Percentiles rank a stretch among this genome's conserved stretches.
phyloP scores from a whole-genome alignment of 768 basidiomycete species.

The Xerocomellus amylosporus region DNA sequence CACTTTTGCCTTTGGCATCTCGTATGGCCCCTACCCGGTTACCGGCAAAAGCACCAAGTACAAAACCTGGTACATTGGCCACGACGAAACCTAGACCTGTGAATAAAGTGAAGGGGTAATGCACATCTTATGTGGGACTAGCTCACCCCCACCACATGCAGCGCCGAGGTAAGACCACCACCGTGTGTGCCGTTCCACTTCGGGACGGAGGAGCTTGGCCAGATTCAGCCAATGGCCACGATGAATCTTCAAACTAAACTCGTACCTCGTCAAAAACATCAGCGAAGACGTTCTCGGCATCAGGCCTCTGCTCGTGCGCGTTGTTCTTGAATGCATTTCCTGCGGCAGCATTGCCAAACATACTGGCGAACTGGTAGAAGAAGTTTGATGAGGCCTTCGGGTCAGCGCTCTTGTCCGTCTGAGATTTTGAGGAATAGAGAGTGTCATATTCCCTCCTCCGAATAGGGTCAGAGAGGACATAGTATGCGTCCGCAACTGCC shows the following conservation, averaged over 20 bases:
- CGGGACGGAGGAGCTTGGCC: conserved; percentile 69
- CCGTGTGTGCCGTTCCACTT: conserved; percentile 66
- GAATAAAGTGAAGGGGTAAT: conserved; percentile 35
- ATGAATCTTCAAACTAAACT: not conserved
- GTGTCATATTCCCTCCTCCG: conserved; percentile 71
- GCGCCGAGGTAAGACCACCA: conserved; percentile 78
- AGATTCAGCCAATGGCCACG: not conserved
- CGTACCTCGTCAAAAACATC: conserved; percentile 90
- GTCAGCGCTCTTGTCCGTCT: conserved; percentile 52
- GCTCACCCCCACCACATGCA: conserved; percentile 59
- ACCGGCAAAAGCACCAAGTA: conserved; percentile 84
- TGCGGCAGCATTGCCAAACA: conserved; percentile 52
- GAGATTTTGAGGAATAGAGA: conserved; percentile 54
- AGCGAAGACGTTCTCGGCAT: conserved; percentile 80
- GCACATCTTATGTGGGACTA: conserved; percentile 8
- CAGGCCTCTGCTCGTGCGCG: conserved; percentile 49
- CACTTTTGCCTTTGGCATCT: conserved; percentile 93
- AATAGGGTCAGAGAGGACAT: conserved; percentile 79
- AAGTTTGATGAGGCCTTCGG: conserved; percentile 70
- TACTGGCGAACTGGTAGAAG: conserved; percentile 71
- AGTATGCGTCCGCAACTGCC: conserved; percentile 93
- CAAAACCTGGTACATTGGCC: conserved; percentile 81
- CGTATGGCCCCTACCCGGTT: conserved; percentile 89
- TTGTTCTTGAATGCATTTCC: conserved; percentile 30
- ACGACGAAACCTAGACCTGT: conserved; percentile 40